Evolutionary conservation across 805 yeast species (phyloP), one percentile per base, ranked within the genome.

Genomic region (Spencermartinsiella europaea): DNA sequence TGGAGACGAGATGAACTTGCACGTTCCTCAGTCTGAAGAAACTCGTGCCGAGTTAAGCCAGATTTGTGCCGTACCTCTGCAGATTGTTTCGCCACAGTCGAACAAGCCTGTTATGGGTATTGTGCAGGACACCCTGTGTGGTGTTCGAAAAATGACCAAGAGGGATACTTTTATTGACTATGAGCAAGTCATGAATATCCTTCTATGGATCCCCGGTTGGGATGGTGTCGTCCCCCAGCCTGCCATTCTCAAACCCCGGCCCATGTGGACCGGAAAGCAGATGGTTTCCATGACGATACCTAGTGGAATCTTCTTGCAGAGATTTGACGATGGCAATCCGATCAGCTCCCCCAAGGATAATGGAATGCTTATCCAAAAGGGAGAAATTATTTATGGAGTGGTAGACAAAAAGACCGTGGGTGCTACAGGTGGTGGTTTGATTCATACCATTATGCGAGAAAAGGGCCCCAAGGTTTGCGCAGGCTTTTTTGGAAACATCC

Each of bases 81-180:
- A 93, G 69, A 93, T 93, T 75, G 96, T 93, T 34, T 89, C 97
- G 15, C 97, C 99, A 10, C 99, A 93, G 70, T 87, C 96, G 1
- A 93, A 93, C 67, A 93, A 93, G 70, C 99, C 99, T 34, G 96
- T 95, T 55, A 93, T 93, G 99, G 99, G 99, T 72, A 93, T 93
- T 73, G 99, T 93, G 52, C 99, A 93, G 73, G 99, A 93, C 70
- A 90, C 99, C 0, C 73, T 93, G 55, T 89, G 97, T 78, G 99
- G 99, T 73, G 76, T 91, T 45, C 83, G 99, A 71, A 93, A 93
- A 66, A 79, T 93, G 85, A 91, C 99, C 0, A 71, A 87, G 52
- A 82, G 96, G 66, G 99, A 93, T 64, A 77, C 72, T 38, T 93
- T 90, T 61, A 72, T 93, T 47, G 96, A 86, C 54, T 86, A 82